Percentiles rank a stretch among this genome's conserved stretches.
phyloP scores from a whole-genome alignment of 169 alveolate genomes.

The Plasmodium knowlesi region DNA sequence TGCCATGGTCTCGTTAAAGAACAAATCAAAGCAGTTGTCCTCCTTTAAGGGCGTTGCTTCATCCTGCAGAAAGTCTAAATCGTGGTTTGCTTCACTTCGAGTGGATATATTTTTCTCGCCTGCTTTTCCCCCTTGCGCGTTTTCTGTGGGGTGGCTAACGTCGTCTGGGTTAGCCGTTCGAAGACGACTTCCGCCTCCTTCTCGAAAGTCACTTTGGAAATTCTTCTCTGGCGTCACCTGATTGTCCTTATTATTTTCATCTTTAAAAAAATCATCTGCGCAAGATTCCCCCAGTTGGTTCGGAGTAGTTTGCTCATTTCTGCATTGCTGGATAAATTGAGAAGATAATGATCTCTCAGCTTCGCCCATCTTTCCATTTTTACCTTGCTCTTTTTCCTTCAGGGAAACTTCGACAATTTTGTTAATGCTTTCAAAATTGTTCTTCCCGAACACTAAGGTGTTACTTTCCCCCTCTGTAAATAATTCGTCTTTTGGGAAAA shows the following conservation, averaged over 20 bases:
- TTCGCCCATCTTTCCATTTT: slow-evolving; percentile 5
- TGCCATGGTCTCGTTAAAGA: slow-evolving; percentile 53
- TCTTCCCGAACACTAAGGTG: slow-evolving; percentile 38
- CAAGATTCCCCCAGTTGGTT: neutral
- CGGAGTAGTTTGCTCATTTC: neutral
- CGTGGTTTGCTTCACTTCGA: neutral
- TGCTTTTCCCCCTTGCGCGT: neutral
- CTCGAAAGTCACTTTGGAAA: neutral
- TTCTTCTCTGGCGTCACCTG: slow-evolving; percentile 4
- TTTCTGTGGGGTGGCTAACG: neutral
- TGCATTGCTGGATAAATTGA: neutral
- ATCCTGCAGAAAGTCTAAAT: slow-evolving; percentile 2
- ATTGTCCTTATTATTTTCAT: neutral
- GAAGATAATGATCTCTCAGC: neutral
- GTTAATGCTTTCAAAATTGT: slow-evolving; percentile 39
- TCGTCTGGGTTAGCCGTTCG: neutral
- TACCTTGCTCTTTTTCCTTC: neutral
- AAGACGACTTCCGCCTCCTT: neutral
- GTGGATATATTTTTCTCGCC: neutral
- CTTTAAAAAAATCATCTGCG: slow-evolving; percentile 35
- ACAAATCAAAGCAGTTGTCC: slow-evolving; percentile 54
- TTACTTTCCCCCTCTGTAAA: neutral
- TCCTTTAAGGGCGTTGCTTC: slow-evolving; percentile 37
- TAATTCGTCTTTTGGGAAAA: slow-evolving; percentile 1
- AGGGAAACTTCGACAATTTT: slow-evolving; percentile 4